phyloP scores from a whole-genome alignment of 2,329 filamentous ascomycete genomes.

The Ophiostoma angusticollis region DNA sequence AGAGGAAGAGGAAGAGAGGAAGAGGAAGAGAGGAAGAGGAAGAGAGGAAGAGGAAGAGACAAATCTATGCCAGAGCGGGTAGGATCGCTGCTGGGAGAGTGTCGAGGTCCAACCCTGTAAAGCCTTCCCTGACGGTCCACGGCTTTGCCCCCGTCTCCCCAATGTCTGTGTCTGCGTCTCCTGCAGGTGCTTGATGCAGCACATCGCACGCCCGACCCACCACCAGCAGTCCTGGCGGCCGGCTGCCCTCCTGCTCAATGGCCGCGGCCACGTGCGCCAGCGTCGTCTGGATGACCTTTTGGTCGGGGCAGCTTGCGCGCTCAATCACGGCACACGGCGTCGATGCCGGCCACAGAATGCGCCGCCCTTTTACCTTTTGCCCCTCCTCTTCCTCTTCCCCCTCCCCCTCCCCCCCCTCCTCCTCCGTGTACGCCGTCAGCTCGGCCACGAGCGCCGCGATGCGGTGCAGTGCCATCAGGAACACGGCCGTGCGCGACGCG shows the following conservation, averaged over 20 bases:
- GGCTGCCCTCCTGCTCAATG: constrained; percentile 76
- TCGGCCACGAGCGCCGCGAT: constrained; percentile 61
- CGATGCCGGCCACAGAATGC: constrained; percentile 52
- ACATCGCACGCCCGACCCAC: constrained; percentile 76
- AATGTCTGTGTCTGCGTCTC: neutral
- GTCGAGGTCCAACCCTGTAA: constrained; percentile 10
- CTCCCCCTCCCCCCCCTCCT: constrained; percentile 47
- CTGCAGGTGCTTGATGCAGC: constrained; percentile 34
- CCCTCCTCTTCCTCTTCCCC: constrained; percentile 22
- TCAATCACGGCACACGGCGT: constrained; percentile 91
- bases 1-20: no score
- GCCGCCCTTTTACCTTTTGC: constrained; percentile 16
- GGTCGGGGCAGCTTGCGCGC: constrained; percentile 84
- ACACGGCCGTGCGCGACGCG: constrained; percentile 68
- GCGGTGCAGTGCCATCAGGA: constrained; percentile 88
- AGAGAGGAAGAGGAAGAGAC: no score
- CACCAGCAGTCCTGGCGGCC: constrained; percentile 79
- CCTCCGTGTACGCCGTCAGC: constrained; percentile 39
- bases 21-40: no score
- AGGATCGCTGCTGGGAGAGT: constrained; percentile 1
- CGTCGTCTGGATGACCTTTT: constrained; percentile 82
- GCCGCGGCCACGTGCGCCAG: constrained; percentile 66
- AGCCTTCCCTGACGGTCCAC: constrained; percentile 14
- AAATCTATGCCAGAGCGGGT: constrained; percentile 4
- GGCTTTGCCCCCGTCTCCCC: constrained; percentile 2